A percentile compares a stretch with the other conserved stretches of the same genome.
phyloP scores from a whole-genome alignment of 495 filamentous ascomycete genomes.

The Neurospora africana region DNA sequence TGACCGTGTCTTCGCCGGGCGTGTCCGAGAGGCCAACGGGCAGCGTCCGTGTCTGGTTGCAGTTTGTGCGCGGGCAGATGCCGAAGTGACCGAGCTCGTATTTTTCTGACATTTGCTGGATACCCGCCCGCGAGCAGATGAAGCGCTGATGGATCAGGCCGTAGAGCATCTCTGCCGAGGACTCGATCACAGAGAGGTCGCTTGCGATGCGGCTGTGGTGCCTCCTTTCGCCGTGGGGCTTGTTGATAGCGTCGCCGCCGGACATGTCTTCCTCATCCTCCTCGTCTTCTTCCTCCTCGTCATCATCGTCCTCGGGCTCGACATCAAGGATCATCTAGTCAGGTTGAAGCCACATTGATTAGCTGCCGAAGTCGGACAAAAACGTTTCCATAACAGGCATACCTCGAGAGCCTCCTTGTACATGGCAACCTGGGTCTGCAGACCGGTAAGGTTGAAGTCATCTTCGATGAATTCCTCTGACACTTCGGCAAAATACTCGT shows the following conservation, averaged over 20 bases:
- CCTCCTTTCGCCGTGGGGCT: constrained; percentile 50
- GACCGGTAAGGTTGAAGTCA: constrained; percentile 95
- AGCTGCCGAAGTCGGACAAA: constrained; percentile 3
- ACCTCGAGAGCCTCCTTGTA: constrained; percentile 84
- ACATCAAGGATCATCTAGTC: constrained; percentile 95
- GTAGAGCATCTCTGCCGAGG: constrained; percentile 92
- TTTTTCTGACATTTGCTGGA: constrained; percentile 98
- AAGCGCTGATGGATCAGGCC: constrained; percentile 97
- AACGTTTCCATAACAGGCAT: constrained; percentile 2
- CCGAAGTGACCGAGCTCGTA: constrained; percentile 95
- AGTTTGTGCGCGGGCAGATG: constrained; percentile 80
- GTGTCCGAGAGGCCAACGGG: constrained; percentile 89
- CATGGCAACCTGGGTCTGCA: constrained; percentile 93
- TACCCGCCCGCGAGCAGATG: constrained; percentile 93
- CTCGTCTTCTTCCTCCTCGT: constrained; percentile 72
- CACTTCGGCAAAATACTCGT: constrained; percentile 98
- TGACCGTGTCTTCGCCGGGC: constrained; percentile 93
- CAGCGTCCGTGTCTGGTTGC: constrained; percentile 75
- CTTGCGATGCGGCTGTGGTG: constrained; percentile 80
- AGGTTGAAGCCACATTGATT: constrained; percentile 18
- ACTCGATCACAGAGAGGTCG: constrained; percentile 90
- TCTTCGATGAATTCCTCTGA: constrained; percentile 99
- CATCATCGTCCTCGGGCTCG: constrained; percentile 86
- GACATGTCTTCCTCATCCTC: constrained; percentile 70
- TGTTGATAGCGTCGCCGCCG: constrained; percentile 36